Evolutionary conservation across 2,329 filamentous ascomycete genomes (phyloP).

Genomic region (Zymoseptoria pseudotritici): DNA sequence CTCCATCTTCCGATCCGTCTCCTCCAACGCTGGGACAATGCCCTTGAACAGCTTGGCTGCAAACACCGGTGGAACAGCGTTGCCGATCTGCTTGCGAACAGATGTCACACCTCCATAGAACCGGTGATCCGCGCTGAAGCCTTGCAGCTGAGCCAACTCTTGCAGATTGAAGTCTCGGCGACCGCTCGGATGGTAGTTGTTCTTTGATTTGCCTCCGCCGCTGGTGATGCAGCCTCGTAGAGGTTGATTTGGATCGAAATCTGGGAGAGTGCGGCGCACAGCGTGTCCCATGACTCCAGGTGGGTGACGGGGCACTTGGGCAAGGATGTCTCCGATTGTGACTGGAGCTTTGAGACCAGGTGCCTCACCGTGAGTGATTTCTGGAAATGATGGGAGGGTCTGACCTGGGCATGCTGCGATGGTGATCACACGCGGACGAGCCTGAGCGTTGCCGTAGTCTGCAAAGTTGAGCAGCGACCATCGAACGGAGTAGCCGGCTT

Average conservation of each 20-base stretch:
- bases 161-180: constrained; percentile 55
- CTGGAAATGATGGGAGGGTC: constrained; percentile 57
- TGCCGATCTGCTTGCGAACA: constrained; percentile 62
- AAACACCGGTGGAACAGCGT: constrained; percentile 56
- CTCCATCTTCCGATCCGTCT: constrained; percentile 10
- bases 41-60: constrained; percentile 10
- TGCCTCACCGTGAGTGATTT: constrained; percentile 22
- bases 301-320: neutral
- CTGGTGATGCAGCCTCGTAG: constrained; percentile 58
- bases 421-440: constrained; percentile 43
- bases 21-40: constrained; percentile 5
- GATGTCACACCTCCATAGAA: constrained; percentile 40
- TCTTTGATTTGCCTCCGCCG: constrained; percentile 42
- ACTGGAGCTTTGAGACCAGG: constrained; percentile 28
- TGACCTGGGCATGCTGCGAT: constrained; percentile 60
- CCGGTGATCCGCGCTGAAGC: constrained; percentile 55
- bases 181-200: constrained; percentile 60
- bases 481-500: constrained; percentile 59
- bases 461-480: constrained; percentile 54
- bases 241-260: constrained; percentile 42
- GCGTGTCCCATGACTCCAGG: constrained; percentile 18
- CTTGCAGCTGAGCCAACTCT: constrained; percentile 63
- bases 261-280: constrained; percentile 1
- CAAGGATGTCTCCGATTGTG: constrained; percentile 39
- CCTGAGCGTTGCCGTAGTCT: constrained; percentile 45